Conservation (phyloP, 78 protist species). For the Diacronema lutheri region DNA sequence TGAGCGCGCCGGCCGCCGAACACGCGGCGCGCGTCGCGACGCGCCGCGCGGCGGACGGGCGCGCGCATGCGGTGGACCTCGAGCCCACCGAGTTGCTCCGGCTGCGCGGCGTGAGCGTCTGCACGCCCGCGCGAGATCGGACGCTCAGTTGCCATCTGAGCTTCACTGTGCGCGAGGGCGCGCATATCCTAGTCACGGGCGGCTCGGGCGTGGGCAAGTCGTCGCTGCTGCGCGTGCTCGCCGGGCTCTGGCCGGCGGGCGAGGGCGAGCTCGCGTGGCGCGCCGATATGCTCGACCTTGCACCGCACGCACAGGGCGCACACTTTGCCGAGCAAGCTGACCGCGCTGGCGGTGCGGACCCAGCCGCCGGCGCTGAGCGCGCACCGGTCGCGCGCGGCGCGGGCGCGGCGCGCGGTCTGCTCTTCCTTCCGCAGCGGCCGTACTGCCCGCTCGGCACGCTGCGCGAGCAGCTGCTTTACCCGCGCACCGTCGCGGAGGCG, state of each 20-base stretch:
- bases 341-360: too few relatives aligned
- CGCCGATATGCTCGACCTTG: too few relatives aligned
- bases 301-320: too few relatives aligned
- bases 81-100: neutral
- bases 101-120: neutral
- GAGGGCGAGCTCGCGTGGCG: neutral
- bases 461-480: slow-evolving; percentile 55
- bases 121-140: slow-evolving; percentile 27
- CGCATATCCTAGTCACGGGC: slow-evolving; percentile 24
- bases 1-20: too few relatives aligned
- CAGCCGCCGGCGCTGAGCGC: too few relatives aligned
- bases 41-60: too few relatives aligned
- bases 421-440: slow-evolving; percentile 59
- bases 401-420: too few relatives aligned
- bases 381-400: too few relatives aligned
- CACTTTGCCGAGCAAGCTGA: too few relatives aligned
- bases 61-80: neutral
- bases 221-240: slow-evolving; percentile 50
- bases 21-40: too few relatives aligned
- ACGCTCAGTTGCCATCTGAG: neutral
- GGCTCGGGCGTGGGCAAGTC: slow-evolving; percentile 45
- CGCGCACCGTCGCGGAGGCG: slow-evolving; percentile 2
- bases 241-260: slow-evolving; percentile 52
- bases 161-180: neutral
- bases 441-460: slow-evolving; percentile 53